Evolutionary conservation across 495 filamentous ascomycete genomes (phyloP).

Genomic region (Penicillium mononematosum): DNA sequence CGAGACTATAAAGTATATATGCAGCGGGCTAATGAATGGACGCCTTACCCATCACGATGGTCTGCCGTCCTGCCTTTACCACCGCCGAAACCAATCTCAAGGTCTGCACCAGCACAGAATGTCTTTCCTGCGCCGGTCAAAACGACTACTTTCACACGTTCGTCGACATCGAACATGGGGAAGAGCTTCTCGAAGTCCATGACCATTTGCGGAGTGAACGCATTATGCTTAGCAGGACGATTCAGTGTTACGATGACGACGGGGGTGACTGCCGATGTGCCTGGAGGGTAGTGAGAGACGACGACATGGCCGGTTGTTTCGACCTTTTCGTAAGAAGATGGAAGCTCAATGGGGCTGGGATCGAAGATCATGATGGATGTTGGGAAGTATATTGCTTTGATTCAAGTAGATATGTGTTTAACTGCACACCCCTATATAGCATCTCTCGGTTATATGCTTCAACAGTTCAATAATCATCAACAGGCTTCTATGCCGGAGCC

Average conservation of each 20-base stretch:
- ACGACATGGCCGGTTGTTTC: constrained; percentile 50
- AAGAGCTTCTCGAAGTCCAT: constrained; percentile 54
- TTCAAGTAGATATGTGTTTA: neutral
- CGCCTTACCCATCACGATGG: constrained; percentile 47
- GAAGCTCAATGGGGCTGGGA: constrained; percentile 29
- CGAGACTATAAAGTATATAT: neutral
- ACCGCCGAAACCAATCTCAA: constrained; percentile 52
- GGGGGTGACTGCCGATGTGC: constrained; percentile 49
- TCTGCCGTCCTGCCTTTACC: constrained; percentile 28
- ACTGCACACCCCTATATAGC: neutral
- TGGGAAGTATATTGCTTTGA: neutral
- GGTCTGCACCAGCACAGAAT: constrained; percentile 66
- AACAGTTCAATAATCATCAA: neutral
- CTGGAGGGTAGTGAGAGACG: constrained; percentile 51
- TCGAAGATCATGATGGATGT: constrained; percentile 57
- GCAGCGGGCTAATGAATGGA: neutral
- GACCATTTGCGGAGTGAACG: constrained; percentile 58
- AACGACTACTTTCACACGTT: constrained; percentile 56
- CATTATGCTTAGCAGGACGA: constrained; percentile 60
- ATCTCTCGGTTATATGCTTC: neutral
- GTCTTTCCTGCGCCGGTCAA: constrained; percentile 58
- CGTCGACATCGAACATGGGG: constrained; percentile 53
- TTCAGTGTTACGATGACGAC: constrained; percentile 58
- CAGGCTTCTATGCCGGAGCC: neutral
- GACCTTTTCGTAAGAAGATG: constrained; percentile 41